Evolutionary conservation across 306 rosid genomes (phyloP).

Genomic region (peach (Prunus persica)): DNA sequence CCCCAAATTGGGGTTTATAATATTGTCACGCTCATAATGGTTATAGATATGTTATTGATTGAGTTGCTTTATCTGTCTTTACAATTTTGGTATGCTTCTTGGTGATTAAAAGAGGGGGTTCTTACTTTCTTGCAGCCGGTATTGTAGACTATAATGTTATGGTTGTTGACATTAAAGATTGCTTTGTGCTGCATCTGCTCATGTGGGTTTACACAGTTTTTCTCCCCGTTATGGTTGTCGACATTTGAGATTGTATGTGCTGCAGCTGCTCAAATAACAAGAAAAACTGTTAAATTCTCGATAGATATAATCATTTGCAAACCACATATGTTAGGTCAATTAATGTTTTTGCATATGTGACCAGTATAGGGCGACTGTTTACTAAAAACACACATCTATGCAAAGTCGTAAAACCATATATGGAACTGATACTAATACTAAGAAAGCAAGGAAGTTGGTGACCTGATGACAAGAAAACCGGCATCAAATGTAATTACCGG

Average conservation of each 20-base stretch:
- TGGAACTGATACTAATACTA: too few species aligned
- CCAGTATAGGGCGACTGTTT: too few species aligned
- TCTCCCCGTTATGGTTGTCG: neutral
- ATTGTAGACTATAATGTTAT: neutral
- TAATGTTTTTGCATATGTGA: too few species aligned
- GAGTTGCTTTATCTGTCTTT: neutral
- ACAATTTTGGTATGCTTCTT: neutral
- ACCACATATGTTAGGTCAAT: neutral
- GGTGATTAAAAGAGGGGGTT: neutral
- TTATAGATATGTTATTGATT: neutral
- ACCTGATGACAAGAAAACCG: too few species aligned
- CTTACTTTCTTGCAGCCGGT: neutral
- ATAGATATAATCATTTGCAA: neutral
- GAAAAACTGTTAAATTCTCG: neutral
- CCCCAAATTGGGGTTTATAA: constrained; percentile 4
- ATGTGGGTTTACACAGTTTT: neutral
- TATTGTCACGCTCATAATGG: neutral
- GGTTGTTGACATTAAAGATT: neutral
- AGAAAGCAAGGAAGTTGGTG: too few species aligned
- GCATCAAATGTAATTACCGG: too few species aligned
- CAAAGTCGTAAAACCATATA: too few species aligned
- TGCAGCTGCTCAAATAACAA: neutral
- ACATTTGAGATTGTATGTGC: neutral
- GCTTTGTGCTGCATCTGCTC: neutral
- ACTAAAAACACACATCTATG: too few species aligned